phyloP scores from a whole-genome alignment of 257 asterid genomes.

The Solanum sitiens region DNA sequence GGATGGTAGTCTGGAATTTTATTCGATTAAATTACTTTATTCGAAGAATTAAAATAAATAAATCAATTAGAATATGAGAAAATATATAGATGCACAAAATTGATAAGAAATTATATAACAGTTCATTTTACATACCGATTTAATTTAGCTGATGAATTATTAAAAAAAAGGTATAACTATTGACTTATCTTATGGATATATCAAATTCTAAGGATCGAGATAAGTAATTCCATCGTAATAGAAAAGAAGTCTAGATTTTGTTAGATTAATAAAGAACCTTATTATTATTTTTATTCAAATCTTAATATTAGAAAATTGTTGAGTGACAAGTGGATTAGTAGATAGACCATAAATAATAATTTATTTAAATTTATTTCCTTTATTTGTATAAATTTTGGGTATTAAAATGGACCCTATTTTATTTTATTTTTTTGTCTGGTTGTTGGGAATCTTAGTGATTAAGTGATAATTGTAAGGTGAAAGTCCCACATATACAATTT shows the following conservation, averaged over 20 bases:
- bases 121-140: no score
- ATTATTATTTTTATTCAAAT: no score
- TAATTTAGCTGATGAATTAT: no score
- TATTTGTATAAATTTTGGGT: not conserved
- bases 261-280: not conserved
- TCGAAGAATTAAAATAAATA: no score
- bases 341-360: not conserved
- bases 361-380: not conserved
- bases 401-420: not conserved
- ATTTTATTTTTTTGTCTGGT: not conserved
- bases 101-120: no score
- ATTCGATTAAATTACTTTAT: no score
- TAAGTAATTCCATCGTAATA: not conserved
- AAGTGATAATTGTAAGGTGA: not conserved
- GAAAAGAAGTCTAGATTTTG: not conserved
- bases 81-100: no score
- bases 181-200: no score
- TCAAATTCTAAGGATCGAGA: not conserved
- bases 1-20: not conserved
- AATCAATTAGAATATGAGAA: no score
- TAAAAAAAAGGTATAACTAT: no score
- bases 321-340: not conserved
- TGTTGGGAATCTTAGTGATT: not conserved
- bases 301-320: not conserved
- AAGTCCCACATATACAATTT: not conserved